Evolutionary conservation across 768 basidiomycete genomes (phyloP), one percentile per base, ranked within the genome.

Genomic region (Termitomyces titanicus): DNA sequence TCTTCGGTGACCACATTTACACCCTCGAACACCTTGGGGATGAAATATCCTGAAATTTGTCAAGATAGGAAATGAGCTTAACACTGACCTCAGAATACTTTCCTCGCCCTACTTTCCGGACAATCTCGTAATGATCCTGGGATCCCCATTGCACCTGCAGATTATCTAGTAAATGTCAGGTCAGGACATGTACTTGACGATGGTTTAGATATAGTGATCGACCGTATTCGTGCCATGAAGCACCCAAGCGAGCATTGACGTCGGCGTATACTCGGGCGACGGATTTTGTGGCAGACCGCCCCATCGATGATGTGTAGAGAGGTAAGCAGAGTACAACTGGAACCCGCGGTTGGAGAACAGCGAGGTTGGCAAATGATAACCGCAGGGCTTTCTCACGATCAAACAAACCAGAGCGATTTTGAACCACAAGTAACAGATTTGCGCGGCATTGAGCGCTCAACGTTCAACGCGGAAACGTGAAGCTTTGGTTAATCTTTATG

Each of bases 221-320:
- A 95, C 94, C 94, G 69, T 97, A 97, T 82, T 97, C 94, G 70
- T 93, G 88, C 94, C 94, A 97, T 60, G 90, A 83, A 56, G 92
- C 83, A 18, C 94, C 94, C 60, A 93, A 77, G 67, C 86, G 86
- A 63, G 83, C 80, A 69, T 96, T 96, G 64, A 94, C 93, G 72
- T 94, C 88, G 53, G 87, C 72, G 68, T 97, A 97, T 39, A 94
- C 86, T 65, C 91, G 86, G 64, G 91, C 83, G 47, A 93, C 87
- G 45, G 90, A 92, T 71, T 88, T 88, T 52, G 82, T 79, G 43
- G 83, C 75, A 62, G 85, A 80, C 68, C 88, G 79, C 65, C 85
- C 87, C 89, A 90, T 89, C 61, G 67, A 68, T 66, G 55, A 56
- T 54, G 49, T 45, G 40, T 22, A 42, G 54, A 60, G 45, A 48